Evolutionary conservation across 129 eudicot genomes (phyloP).

Genomic region (Sambucus nigra): DNA sequence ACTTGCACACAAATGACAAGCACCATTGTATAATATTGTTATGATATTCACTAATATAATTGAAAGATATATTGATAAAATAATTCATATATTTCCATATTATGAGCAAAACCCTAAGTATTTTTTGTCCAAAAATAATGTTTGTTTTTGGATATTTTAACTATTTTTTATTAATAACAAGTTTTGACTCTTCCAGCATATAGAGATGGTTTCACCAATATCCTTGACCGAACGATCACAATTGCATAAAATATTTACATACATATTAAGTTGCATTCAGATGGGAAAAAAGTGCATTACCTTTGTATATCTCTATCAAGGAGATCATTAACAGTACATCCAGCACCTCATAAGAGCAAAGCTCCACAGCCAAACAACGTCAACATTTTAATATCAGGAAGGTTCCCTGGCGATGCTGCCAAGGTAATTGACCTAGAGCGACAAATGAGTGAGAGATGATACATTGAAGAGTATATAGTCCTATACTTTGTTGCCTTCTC

Average conservation of each 20-base stretch:
- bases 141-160: no score
- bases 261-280: background rate
- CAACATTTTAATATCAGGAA: constrained; percentile 88
- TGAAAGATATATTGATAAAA: no score
- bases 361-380: constrained; percentile 91
- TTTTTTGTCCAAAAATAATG: no score
- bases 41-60: no score
- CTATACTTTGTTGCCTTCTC: no score
- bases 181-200: no score
- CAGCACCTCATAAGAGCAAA: constrained; percentile 85
- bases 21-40: no score
- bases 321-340: constrained; percentile 90
- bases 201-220: no score
- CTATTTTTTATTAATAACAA: no score
- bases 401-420: constrained; percentile 76
- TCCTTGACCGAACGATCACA: background rate
- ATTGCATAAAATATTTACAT: background rate
- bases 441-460: constrained; percentile 5
- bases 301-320: constrained; percentile 88
- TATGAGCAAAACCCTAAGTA: background rate
- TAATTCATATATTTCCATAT: background rate
- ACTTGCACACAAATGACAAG: no score
- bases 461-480: background rate
- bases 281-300: constrained; percentile 18
- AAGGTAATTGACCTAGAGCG: constrained; percentile 77